Percentiles rank a stretch among this genome's conserved stretches.
These are phyloP conservation scores for Termitomyces sp. DNA, from an alignment of 768 basidiomycete species.

Conservation along the genomic window DNA sequence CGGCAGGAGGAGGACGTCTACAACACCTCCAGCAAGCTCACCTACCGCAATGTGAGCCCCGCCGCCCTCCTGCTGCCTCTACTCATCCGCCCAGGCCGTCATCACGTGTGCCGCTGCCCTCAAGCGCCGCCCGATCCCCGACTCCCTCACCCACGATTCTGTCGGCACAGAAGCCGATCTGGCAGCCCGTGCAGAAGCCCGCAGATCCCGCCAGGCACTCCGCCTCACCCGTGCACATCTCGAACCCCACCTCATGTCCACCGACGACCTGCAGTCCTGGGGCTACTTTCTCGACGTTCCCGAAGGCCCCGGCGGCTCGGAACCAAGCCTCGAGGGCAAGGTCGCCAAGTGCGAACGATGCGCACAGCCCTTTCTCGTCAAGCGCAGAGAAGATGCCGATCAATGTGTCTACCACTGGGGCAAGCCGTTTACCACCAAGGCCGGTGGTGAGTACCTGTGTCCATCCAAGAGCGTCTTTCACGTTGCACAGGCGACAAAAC, in stretches of 20 bases:
- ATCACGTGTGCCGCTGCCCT: constrained; percentile 46
- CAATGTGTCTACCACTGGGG: constrained; percentile 88
- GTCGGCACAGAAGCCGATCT: constrained; percentile 74
- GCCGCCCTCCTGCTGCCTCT: background rate
- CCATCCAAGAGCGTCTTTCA: background rate
- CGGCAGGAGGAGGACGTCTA: constrained; percentile 81
- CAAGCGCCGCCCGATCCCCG: constrained; percentile 50
- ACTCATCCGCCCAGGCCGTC: constrained; percentile 32
- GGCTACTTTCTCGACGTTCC: constrained; percentile 73
- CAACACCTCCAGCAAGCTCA: constrained; percentile 63
- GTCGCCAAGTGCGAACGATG: constrained; percentile 79
- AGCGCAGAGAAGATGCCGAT: constrained; percentile 44
- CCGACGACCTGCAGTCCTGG: constrained; percentile 55
- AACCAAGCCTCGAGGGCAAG: constrained; percentile 58
- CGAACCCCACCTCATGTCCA: constrained; percentile 52
- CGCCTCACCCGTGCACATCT: constrained; percentile 49
- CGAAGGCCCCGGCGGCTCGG: constrained; percentile 53
- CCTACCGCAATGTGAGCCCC: constrained; percentile 72
- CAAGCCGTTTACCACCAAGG: constrained; percentile 49
- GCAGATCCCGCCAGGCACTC: constrained; percentile 47
- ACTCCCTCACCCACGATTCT: constrained; percentile 55
- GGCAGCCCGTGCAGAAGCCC: constrained; percentile 46
- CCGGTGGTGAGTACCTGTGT: constrained; percentile 49
- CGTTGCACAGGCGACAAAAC: constrained; percentile 53
- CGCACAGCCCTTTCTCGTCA: constrained; percentile 60